Percentiles rank a stretch among this genome's conserved stretches.
Conservation (phyloP, 2,329 filamentous ascomycete genomes). For the Fusarium napiforme region DNA sequence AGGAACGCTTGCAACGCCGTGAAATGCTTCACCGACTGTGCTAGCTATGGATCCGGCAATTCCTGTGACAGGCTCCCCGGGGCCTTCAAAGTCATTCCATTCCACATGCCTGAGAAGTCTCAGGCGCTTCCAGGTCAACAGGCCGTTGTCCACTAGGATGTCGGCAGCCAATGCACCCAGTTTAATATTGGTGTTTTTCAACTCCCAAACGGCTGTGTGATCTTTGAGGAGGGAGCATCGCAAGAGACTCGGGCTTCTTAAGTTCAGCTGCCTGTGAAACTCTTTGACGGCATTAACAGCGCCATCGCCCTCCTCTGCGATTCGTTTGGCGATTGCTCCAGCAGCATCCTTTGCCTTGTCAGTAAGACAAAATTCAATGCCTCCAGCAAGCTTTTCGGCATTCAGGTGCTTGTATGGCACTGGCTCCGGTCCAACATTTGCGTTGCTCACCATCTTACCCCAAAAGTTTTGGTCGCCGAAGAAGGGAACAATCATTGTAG, state of each 20-base stretch:
- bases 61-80: slow-evolving; percentile 77
- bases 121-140: slow-evolving; percentile 71
- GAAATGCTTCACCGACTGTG: slow-evolving; percentile 67
- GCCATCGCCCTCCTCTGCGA: slow-evolving; percentile 73
- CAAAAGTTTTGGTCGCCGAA: slow-evolving; percentile 85
- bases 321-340: slow-evolving; percentile 67
- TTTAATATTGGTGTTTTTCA: slow-evolving; percentile 69
- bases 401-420: slow-evolving; percentile 76
- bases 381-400: slow-evolving; percentile 73
- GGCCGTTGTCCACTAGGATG: slow-evolving; percentile 69
- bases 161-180: slow-evolving; percentile 74
- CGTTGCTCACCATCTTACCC: slow-evolving; percentile 74
- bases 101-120: slow-evolving; percentile 73
- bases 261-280: slow-evolving; percentile 70
- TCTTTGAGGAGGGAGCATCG: slow-evolving; percentile 74
- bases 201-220: slow-evolving; percentile 71
- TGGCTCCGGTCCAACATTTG: slow-evolving; percentile 72
- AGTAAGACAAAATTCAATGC: slow-evolving; percentile 74
- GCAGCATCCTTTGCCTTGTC: slow-evolving; percentile 69
- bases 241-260: slow-evolving; percentile 65
- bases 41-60: slow-evolving; percentile 70
- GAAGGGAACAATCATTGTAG: slow-evolving; percentile 82
- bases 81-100: slow-evolving; percentile 82
- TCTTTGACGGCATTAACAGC: slow-evolving; percentile 74
- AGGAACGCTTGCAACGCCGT: slow-evolving; percentile 73